A percentile compares a stretch with the other conserved stretches of the same genome.
phyloP scores from a whole-genome alignment of 106 monocot species.

The Dioscorea alata region DNA sequence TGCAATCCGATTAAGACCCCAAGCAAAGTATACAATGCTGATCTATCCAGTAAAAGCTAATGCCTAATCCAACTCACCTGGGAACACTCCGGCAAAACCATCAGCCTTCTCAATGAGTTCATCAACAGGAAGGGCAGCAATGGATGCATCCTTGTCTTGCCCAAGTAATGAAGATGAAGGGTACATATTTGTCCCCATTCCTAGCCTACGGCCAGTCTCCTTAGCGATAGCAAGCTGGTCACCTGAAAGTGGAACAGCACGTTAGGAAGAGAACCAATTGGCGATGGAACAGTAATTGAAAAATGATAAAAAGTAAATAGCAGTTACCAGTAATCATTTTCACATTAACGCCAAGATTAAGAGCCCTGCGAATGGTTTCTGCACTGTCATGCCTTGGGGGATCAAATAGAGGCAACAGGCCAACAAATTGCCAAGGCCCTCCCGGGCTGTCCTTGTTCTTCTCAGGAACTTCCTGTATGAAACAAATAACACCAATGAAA shows the following conservation, averaged over 20 bases:
- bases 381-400: slow-evolving; percentile 85
- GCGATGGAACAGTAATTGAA: too few species aligned
- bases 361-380: slow-evolving; percentile 72
- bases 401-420: slow-evolving; percentile 68
- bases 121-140: slow-evolving; percentile 43
- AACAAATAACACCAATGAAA: slow-evolving; percentile 1
- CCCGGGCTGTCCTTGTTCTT: slow-evolving; percentile 69
- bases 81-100: slow-evolving; percentile 75
- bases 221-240: slow-evolving; percentile 76
- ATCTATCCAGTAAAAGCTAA: too few species aligned
- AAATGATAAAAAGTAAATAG: not conserved
- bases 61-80: slow-evolving; percentile 24
- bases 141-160: slow-evolving; percentile 45
- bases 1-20: not conserved
- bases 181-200: slow-evolving; percentile 76
- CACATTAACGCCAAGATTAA: slow-evolving; percentile 83
- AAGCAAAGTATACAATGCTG: too few species aligned
- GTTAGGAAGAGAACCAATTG: not conserved
- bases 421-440: slow-evolving; percentile 77
- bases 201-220: slow-evolving; percentile 72
- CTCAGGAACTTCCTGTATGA: slow-evolving; percentile 79
- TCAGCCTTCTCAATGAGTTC: slow-evolving; percentile 70
- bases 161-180: slow-evolving; percentile 64
- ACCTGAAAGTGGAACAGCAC: slow-evolving; percentile 18
- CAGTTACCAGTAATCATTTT: slow-evolving; percentile 84